phyloP scores from a whole-genome alignment of 164 flowering plant genomes.

The Piper longum region DNA sequence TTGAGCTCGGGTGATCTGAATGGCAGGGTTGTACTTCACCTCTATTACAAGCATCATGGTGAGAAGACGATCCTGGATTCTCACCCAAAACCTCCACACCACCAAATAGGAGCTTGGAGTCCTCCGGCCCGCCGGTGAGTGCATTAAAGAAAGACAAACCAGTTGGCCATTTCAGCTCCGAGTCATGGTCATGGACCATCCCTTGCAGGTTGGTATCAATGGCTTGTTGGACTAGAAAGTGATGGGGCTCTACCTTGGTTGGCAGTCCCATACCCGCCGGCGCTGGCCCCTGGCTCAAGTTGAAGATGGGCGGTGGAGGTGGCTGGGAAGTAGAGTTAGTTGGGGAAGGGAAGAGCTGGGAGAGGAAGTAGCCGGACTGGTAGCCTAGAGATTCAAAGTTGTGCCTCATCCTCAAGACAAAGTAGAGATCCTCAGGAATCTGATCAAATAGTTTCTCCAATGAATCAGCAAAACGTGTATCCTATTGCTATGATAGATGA shows the following conservation, averaged over 20 bases:
- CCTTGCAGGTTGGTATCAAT: slow-evolving; percentile 53
- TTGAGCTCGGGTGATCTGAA: not conserved
- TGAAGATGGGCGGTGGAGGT: slow-evolving; percentile 54
- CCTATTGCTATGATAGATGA: not conserved
- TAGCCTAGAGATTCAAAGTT: slow-evolving; percentile 89
- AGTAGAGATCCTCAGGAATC: slow-evolving; percentile 96
- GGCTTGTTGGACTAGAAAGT: slow-evolving; percentile 65
- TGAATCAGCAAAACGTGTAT: not conserved
- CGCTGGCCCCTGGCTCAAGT: slow-evolving; percentile 59
- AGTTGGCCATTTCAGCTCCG: slow-evolving; percentile 92
- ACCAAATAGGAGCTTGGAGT: slow-evolving; percentile 14
- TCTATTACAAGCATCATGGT: not conserved
- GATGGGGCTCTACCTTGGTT: slow-evolving; percentile 60
- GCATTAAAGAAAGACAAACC: slow-evolving; percentile 53
- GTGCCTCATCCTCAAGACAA: slow-evolving; percentile 97
- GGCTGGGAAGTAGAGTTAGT: slow-evolving; percentile 36
- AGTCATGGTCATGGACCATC: slow-evolving; percentile 60
- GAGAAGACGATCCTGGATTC: not conserved
- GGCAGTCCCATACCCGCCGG: slow-evolving; percentile 14
- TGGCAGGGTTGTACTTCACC: slow-evolving; percentile 2
- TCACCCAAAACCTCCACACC: slow-evolving; percentile 2
- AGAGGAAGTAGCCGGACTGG: slow-evolving; percentile 87
- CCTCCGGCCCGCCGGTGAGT: slow-evolving; percentile 12
- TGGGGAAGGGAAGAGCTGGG: slow-evolving; percentile 81
- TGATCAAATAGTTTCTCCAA: slow-evolving; percentile 11